Conservation (phyloP, 2,329 filamentous ascomycete species). For the Pestalotiopsis sp. region DNA sequence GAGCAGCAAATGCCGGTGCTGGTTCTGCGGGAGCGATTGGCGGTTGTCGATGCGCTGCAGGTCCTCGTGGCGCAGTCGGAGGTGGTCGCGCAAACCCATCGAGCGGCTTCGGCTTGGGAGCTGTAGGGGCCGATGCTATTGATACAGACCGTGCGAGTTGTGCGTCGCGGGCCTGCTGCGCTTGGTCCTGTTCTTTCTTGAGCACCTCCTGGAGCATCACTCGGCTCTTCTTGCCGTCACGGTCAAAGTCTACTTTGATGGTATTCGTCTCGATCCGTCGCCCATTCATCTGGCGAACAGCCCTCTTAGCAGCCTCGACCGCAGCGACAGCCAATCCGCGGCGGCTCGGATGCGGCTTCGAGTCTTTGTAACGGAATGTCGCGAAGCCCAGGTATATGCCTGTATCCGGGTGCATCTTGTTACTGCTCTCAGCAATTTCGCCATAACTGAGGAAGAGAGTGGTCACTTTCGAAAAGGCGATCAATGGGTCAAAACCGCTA, state of each 20-base stretch:
- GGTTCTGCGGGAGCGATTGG: conserved; percentile 30
- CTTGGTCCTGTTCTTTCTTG: conserved; percentile 65
- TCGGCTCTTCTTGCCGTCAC: conserved; percentile 80
- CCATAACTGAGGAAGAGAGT: conserved; percentile 79
- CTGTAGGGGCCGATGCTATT: conserved; percentile 25
- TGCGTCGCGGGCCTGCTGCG: conserved; percentile 35
- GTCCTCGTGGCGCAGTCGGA: conserved; percentile 84
- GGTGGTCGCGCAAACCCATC: conserved; percentile 63
- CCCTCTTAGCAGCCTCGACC: conserved; percentile 77
- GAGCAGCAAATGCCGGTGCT: conserved; percentile 34
- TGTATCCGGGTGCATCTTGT: conserved; percentile 92
- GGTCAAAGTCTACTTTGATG: conserved; percentile 84
- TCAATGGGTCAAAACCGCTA: conserved; percentile 92
- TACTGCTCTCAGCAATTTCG: conserved; percentile 86
- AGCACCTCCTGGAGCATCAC: conserved; percentile 76
- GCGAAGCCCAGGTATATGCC: conserved; percentile 94
- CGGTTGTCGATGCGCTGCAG: conserved; percentile 56
- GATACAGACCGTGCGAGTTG: conserved; percentile 23
- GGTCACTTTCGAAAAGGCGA: conserved; percentile 74
- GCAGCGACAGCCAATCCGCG: conserved; percentile 62
- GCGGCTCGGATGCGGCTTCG: conserved; percentile 46
- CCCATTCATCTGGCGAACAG: conserved; percentile 74
- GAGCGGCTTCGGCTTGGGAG: conserved; percentile 29
- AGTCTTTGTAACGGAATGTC: conserved; percentile 84
- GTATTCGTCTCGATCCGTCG: conserved; percentile 75